Conservation (phyloP, 495 filamentous ascomycete genomes). For the Penicillium cataractarum region DNA sequence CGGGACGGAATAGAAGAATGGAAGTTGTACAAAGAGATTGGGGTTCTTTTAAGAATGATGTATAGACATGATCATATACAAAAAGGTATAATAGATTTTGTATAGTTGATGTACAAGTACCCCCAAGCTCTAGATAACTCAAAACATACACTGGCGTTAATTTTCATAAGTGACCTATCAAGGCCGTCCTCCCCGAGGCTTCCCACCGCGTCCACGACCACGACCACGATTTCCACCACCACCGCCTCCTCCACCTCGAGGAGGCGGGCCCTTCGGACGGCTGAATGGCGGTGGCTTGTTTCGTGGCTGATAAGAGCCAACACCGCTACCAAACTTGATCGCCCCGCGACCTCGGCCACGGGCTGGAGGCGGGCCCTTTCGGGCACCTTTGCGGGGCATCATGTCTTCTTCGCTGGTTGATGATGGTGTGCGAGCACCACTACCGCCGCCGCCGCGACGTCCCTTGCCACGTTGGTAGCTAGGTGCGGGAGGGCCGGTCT, state of each 20-base stretch:
- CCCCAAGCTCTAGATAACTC: neutral
- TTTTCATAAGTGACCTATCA: conserved; percentile 4
- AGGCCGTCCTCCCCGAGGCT: conserved; percentile 3
- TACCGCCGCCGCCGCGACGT: conserved; percentile 9
- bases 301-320: conserved; percentile 17
- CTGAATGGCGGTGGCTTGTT: conserved; percentile 10
- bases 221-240: conserved; percentile 10
- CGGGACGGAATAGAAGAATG: neutral
- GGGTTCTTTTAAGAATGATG: neutral
- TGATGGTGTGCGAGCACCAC: conserved; percentile 7
- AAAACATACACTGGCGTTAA: conserved; percentile 3
- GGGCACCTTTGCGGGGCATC: conserved; percentile 23
- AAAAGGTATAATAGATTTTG: neutral
- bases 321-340: conserved; percentile 33
- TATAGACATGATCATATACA: neutral
- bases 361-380: conserved; percentile 23
- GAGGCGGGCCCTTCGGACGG: conserved; percentile 7
- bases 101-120: neutral
- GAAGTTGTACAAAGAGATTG: neutral
- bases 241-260: conserved; percentile 21
- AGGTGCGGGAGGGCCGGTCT: conserved; percentile 2
- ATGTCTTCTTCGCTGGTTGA: conserved; percentile 22
- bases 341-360: conserved; percentile 29
- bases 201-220: conserved; percentile 11
- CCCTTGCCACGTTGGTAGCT: conserved; percentile 21